Evolutionary conservation across 225 moss, liverwort and hornwort genomes (phyloP), one percentile per base, ranked within the genome.

Genomic region (Rhytidiadelphus loreus): DNA sequence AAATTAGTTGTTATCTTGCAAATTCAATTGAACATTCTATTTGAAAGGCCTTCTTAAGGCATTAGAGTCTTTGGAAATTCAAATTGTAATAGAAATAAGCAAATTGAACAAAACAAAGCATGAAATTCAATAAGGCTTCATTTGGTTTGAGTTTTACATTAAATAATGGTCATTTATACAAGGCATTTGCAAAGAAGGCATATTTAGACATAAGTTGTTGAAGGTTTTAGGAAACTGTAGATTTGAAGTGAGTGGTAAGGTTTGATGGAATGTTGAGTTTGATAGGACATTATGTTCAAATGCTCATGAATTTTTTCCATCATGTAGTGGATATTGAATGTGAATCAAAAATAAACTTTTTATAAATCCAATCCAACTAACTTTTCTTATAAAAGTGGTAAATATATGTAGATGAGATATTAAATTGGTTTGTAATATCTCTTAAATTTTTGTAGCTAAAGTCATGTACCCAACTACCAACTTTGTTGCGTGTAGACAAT

Each of bases 361-460:
- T 1, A 24, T 46, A 20, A 74, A 46, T 74, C 1, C 5, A 18
- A 30, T 48, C 30, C 46, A 74, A 18, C 7, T 17, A 41, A 10
- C 16, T 16, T 74, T 46, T 19, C 11, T 12, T 7, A 19, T 48
- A 52, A 1, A 4, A 33, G 8, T 0, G 0, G 4, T 21, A 22
- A 48, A 50, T 13, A 19, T 0, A 32, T 1, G 20, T 46, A 75
- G 8, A 50, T 19, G 5, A 75, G 5, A 32, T 46, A 32, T 50
- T 48, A 5, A 48, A 32, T 48, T 50, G 33, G 15, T 76, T 76
- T 52, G 5, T 23, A 33, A 4, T 33, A 5, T 75, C 8, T 22
- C 22, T 76, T 35, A 33, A 32, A 20, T 21, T 35, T 50, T 21
- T 21, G 2, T 13, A 33, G 8, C 22, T 21, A 35, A 50, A 33